Conservation (phyloP, 805 yeast species). For the Hyphopichia homilentoma region DNA sequence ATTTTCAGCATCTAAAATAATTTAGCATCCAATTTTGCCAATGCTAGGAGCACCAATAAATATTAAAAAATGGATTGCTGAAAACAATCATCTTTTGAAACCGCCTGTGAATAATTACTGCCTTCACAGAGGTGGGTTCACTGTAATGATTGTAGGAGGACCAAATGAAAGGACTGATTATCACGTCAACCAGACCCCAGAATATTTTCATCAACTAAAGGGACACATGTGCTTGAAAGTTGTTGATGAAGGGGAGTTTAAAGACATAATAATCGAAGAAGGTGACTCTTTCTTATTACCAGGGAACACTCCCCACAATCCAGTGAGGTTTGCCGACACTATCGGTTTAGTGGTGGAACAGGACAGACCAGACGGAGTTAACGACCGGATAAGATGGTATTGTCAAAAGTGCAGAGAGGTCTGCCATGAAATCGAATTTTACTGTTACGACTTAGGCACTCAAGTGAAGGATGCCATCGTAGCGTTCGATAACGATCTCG, state of each 20-base stretch:
- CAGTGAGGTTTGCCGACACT: slow-evolving; percentile 80
- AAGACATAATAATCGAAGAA: slow-evolving; percentile 70
- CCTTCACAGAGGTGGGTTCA: slow-evolving; percentile 86
- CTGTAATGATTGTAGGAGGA: slow-evolving; percentile 95
- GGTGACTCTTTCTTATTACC: slow-evolving; percentile 90
- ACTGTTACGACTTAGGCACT: slow-evolving; percentile 79
- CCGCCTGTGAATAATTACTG: slow-evolving; percentile 94
- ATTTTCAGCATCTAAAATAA: too few species aligned
- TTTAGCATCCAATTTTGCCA: too few species aligned
- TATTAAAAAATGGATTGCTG: slow-evolving; percentile 75
- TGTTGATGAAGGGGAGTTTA: slow-evolving; percentile 67
- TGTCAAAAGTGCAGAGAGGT: slow-evolving; percentile 65
- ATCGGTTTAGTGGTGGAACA: slow-evolving; percentile 91
- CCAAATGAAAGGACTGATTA: slow-evolving; percentile 93
- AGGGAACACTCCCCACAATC: slow-evolving; percentile 82
- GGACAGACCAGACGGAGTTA: slow-evolving; percentile 70
- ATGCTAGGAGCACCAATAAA: slow-evolving; percentile 71
- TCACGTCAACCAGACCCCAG: slow-evolving; percentile 92
- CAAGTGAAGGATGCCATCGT: slow-evolving; percentile 83
- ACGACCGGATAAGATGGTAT: slow-evolving; percentile 85
- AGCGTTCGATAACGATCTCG: slow-evolving; percentile 58
- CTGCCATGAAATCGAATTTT: slow-evolving; percentile 67
- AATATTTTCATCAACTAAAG: slow-evolving; percentile 84
- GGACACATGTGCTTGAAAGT: slow-evolving; percentile 83
- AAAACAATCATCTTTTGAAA: slow-evolving; percentile 68